These are phyloP conservation scores for Boletus edulis DNA, from an alignment of 768 basidiomycete genomes.

Conservation along the genomic window DNA sequence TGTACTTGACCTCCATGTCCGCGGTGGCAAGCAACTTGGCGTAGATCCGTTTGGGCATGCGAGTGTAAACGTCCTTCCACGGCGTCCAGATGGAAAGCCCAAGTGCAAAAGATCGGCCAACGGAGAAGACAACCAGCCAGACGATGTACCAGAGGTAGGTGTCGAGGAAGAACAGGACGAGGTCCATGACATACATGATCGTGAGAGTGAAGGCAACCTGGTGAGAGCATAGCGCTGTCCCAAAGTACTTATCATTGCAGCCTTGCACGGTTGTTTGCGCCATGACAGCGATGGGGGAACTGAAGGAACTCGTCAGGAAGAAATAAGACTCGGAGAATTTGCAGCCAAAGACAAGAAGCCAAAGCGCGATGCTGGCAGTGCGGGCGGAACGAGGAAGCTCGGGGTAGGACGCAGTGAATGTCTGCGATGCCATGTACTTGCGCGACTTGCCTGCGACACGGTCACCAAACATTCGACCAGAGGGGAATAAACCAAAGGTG, in stretches of 20 bases:
- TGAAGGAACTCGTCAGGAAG: conserved; percentile 97
- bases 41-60: conserved; percentile 96
- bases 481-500: conserved; percentile 86
- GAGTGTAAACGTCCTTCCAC: conserved; percentile 96
- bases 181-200: conserved; percentile 99
- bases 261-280: conserved; percentile 90
- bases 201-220: conserved; percentile 93
- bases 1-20: conserved; percentile 99
- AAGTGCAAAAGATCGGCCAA: conserved; percentile 84
- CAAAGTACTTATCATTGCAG: conserved; percentile 84
- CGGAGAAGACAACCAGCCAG: conserved; percentile 95
- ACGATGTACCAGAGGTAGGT: conserved; percentile 99
- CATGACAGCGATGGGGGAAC: conserved; percentile 95
- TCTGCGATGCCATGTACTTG: conserved; percentile 98
- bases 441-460: conserved; percentile 96
- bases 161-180: conserved; percentile 97
- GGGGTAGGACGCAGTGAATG: conserved; percentile 98
- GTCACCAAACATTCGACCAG: conserved; percentile 98
- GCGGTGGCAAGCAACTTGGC: conserved; percentile 93
- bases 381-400: conserved; percentile 69
- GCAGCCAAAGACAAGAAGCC: conserved; percentile 94
- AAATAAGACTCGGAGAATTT: conserved; percentile 98
- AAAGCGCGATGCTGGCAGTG: conserved; percentile 79
- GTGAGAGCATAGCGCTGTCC: conserved; percentile 77
- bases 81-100: conserved; percentile 99